Evolutionary conservation across 2,329 filamentous ascomycete genomes (phyloP), one percentile per base, ranked within the genome.

Genomic region (Coleophoma cylindrospora): DNA sequence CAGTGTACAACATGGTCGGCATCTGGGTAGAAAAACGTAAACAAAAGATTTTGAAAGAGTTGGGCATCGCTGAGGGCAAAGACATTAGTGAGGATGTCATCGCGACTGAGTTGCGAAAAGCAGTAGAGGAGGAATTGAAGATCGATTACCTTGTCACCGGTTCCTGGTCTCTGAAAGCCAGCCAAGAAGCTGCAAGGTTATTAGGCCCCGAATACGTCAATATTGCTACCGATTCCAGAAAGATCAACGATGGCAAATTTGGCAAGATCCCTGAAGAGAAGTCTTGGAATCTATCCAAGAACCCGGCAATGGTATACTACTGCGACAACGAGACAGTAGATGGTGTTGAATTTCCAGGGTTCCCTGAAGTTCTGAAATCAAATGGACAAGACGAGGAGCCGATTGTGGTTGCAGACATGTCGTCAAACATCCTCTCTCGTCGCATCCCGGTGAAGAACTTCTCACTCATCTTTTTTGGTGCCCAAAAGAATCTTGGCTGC

Each of bases 291-390:
- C 76, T 94, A 8, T 87, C 83, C 38, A 74, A 81, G 57, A 74
- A 81, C 36, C 74, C 85, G 10, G 81, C 90, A 0, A 76, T 95
- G 61, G 86, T 92, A 2, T 97, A 96, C 70, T 91, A 83, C 67
- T 64, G 92, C 68, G 87, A 91, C 68, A 97, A 97, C 61, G 91
- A 97, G 74, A 96, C 90, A 0, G 89, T 95, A 6, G 90, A 96
- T 62, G 91, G 91, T 34, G 90, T 97, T 15, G 92, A 97, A 65
- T 96, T 95, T 60, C 89, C 86, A 6, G 70, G 61, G 3, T 85
- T 87, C 63, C 92, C 92, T 21, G 71, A 84, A 55, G 67, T 69
- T 8, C 75, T 95, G 21, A 78, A 80, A 45, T 70, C 79, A 11
- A 68, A 69, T 7, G 68, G 74, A 1, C 79, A 83, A 45, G 83